Evolutionary conservation across 164 flowering plant genomes (phyloP), one percentile per base, ranked within the genome.

Genomic region (Protea cynaroides): DNA sequence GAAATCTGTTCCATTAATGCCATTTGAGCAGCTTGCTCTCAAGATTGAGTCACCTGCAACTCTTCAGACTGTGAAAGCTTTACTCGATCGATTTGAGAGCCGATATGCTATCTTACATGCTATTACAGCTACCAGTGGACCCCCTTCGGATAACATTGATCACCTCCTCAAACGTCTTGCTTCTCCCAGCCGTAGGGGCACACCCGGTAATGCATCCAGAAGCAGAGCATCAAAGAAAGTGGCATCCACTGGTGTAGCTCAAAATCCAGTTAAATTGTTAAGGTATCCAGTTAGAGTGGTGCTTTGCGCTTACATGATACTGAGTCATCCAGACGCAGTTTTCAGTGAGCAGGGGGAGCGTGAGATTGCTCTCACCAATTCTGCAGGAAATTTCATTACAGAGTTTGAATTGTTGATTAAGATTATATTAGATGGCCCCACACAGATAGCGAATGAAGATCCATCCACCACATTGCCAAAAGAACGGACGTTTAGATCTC

Each of bases 311-410:
- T 95, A 84, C 77, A 92, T 95, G 99, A 90, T 92, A 63, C 63
- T 92, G 78, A 87, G 92, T 19, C 99, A 95, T 69, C 98, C 97
- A 7, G 95, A 90, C 79, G 94, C 97, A 18, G 98, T 95, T 73
- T 83, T 95, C 72, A 95, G 87, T 71, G 87, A 86, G 22, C 83
- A 74, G 65, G 98, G 96, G 56, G 96, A 82, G 66, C 91, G 79
- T 61, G 99, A 92, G 78, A 59, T 64, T 62, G 78, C 86, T 64
- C 81, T 95, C 69, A 83, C 88, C 11, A 81, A 81, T 51, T 81
- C 92, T 57, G 97, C 99, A 3, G 72, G 73, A 66, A 75, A 68
- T 56, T 82, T 95, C 70, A 55, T 86, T 40, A 66, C 59, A 34
- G 93, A 88, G 76, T 81, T 90, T 76, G 97, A 92, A 69, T 65